Conservation (phyloP, 129 eudicot genomes). For the Lonicera japonica region DNA sequence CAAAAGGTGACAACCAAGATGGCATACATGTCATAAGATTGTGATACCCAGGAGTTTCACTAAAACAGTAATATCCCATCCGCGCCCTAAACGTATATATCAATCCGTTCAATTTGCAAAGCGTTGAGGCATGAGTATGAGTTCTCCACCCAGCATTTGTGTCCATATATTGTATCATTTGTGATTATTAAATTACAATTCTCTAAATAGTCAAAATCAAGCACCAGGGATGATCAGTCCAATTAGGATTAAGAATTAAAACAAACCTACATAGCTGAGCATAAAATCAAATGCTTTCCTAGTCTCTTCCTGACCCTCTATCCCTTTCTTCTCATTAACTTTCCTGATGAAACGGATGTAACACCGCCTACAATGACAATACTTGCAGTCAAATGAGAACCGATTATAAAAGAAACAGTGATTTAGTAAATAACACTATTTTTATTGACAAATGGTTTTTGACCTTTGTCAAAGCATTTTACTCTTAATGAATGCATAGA, state of each 20-base stretch:
- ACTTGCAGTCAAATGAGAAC: conserved; percentile 1
- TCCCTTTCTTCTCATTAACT: conserved; percentile 92
- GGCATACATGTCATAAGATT: too few relatives aligned
- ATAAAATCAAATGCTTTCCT: conserved; percentile 94
- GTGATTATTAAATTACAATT: neutral
- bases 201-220: conserved; percentile 2
- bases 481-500: too few relatives aligned
- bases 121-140: neutral
- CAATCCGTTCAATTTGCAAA: neutral
- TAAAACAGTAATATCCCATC: too few relatives aligned
- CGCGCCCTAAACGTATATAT: neutral
- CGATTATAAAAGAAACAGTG: conserved; percentile 5
- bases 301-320: conserved; percentile 95
- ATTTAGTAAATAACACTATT: neutral
- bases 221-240: neutral
- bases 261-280: conserved; percentile 79
- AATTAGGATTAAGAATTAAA: conserved; percentile 9
- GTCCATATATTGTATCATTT: neutral
- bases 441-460: too few relatives aligned
- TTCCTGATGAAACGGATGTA: conserved; percentile 89
- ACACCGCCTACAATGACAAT: conserved; percentile 68
- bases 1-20: too few relatives aligned
- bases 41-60: neutral
- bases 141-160: neutral
- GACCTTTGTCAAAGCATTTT: too few relatives aligned